A percentile compares a stretch with the other conserved stretches of the same genome.
These are phyloP conservation scores for Vitis hybrid DNA, from an alignment of 177 flowering plant species.

Conservation along the genomic window DNA sequence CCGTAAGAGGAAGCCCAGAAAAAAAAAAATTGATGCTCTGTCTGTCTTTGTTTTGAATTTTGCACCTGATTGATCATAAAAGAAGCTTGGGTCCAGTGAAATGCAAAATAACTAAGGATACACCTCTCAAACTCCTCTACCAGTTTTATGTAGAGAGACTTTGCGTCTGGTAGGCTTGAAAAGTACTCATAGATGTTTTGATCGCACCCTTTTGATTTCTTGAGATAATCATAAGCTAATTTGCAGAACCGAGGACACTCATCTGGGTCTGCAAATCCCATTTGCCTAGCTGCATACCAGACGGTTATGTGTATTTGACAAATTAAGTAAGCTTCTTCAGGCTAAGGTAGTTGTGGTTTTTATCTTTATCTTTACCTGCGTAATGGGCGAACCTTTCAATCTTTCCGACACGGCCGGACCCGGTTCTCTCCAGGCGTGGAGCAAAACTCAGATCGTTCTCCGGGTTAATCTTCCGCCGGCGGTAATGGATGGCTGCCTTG, in stretches of 20 bases:
- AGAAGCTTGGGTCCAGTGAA: slow-evolving; percentile 75
- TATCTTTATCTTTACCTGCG: slow-evolving; percentile 50
- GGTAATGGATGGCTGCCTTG: slow-evolving; percentile 16
- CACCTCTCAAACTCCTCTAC: slow-evolving; percentile 80
- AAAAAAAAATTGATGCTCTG: too few species aligned
- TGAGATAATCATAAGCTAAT: slow-evolving; percentile 65
- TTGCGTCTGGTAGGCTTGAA: slow-evolving; percentile 37
- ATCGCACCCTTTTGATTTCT: slow-evolving; percentile 56
- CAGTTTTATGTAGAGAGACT: slow-evolving; percentile 55
- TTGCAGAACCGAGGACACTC: slow-evolving; percentile 62
- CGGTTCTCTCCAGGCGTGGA: slow-evolving; percentile 41
- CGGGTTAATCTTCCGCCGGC: slow-evolving; percentile 9
- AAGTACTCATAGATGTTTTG: slow-evolving; percentile 51
- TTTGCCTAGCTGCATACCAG: slow-evolving; percentile 63
- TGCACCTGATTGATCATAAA: slow-evolving; percentile 65
- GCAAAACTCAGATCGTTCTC: slow-evolving; percentile 12
- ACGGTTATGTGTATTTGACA: background rate
- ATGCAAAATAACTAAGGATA: slow-evolving; percentile 75
- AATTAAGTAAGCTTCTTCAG: background rate
- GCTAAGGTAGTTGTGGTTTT: background rate
- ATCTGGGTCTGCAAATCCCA: slow-evolving; percentile 63
- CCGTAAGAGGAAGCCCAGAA: background rate
- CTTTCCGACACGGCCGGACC: slow-evolving; percentile 46
- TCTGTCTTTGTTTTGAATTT: background rate
- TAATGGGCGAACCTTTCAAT: slow-evolving; percentile 70